These are phyloP conservation scores for Vinca major DNA, from an alignment of 305 asterid species.

Conservation along the genomic window DNA sequence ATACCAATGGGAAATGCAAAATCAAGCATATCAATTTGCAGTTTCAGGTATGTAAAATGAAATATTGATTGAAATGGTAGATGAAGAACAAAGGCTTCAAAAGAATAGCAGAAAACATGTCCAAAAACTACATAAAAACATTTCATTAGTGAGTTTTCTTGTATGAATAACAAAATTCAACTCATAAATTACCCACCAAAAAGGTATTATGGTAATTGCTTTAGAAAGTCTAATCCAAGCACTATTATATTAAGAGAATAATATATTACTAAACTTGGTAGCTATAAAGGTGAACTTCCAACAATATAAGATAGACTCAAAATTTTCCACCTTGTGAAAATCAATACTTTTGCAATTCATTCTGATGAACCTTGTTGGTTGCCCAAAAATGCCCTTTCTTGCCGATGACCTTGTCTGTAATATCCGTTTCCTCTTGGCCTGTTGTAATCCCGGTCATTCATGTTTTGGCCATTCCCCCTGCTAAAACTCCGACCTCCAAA, in stretches of 20 bases:
- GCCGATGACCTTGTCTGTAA: constrained; percentile 46
- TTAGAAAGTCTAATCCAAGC: constrained; percentile 11
- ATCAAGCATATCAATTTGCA: neutral
- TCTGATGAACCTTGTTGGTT: constrained; percentile 41
- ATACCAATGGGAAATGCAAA: neutral
- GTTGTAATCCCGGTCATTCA: constrained; percentile 42
- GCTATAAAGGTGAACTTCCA: constrained; percentile 14
- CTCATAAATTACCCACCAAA: constrained; percentile 5
- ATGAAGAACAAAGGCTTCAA: too few species aligned
- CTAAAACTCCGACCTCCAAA: constrained; percentile 51
- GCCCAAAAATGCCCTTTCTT: constrained; percentile 33
- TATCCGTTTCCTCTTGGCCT: constrained; percentile 55
- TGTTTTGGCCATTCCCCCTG: constrained; percentile 37
- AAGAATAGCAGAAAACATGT: neutral
- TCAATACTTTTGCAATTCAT: constrained; percentile 17
- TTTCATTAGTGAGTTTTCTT: constrained; percentile 1
- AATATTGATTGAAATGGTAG: neutral
- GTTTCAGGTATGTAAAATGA: neutral
- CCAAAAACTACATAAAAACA: constrained; percentile 5
- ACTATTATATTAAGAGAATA: constrained; percentile 2
- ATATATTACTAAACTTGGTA: constrained; percentile 3
- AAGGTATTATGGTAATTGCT: constrained; percentile 3
- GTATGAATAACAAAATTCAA: constrained; percentile 9
- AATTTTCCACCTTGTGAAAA: constrained; percentile 16
- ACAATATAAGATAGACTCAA: constrained; percentile 10